Conservation (phyloP, 2,329 filamentous ascomycete species). For the Calycina herbarum region DNA sequence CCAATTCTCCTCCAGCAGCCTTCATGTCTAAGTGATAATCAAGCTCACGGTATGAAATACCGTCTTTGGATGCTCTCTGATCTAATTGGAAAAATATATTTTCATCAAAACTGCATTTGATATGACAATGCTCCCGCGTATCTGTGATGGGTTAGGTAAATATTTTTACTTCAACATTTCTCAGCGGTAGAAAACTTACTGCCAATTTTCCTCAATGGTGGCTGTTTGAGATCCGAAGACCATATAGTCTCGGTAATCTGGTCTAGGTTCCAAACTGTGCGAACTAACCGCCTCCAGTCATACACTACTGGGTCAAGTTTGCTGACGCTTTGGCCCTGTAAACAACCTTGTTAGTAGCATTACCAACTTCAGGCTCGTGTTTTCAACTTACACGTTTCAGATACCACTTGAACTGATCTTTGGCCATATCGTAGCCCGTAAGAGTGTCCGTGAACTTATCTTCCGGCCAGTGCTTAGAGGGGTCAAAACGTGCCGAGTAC, state of each 20-base stretch:
- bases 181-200: background rate
- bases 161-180: background rate
- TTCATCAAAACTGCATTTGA: background rate
- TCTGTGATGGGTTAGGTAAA: background rate
- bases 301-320: slow-evolving; percentile 7
- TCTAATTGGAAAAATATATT: background rate
- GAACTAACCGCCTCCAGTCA: background rate
- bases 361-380: background rate
- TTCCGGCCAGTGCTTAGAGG: background rate
- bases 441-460: slow-evolving; percentile 7
- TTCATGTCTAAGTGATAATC: background rate
- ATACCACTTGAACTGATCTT: slow-evolving; percentile 11
- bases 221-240: slow-evolving; percentile 1
- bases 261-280: background rate
- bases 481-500: background rate
- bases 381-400: slow-evolving; percentile 6
- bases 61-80: background rate
- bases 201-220: background rate
- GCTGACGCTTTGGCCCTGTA: slow-evolving; percentile 7
- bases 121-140: background rate
- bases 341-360: background rate
- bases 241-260: slow-evolving; percentile 5
- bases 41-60: background rate
- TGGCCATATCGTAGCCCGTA: slow-evolving; percentile 1
- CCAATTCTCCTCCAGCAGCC: background rate